Evolutionary conservation across 805 yeast species (phyloP).

Genomic region (Vanderwaltozyma verrucispora): DNA sequence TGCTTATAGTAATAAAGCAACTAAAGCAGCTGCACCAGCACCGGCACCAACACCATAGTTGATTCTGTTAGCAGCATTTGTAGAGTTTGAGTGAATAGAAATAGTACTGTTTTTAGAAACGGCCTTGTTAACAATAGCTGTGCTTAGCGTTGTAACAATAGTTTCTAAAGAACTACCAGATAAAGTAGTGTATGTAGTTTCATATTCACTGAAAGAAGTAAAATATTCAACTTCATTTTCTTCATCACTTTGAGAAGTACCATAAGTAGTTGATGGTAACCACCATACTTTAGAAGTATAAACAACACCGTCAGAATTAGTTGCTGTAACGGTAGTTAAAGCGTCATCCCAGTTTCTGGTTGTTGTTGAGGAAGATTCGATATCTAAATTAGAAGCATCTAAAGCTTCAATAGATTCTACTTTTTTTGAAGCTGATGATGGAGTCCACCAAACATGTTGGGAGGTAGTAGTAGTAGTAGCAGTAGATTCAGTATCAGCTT

Average conservation of each 20-base stretch:
- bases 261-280: slow-evolving; percentile 15
- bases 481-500: not conserved
- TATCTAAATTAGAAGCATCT: too few species aligned
- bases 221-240: not conserved
- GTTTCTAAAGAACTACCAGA: slow-evolving; percentile 1
- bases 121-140: not conserved
- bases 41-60: slow-evolving; percentile 10
- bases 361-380: not conserved
- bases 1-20: slow-evolving; percentile 8
- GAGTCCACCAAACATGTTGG: not conserved
- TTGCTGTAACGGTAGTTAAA: slow-evolving; percentile 6
- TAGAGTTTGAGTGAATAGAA: slow-evolving; percentile 7
- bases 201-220: slow-evolving; percentile 1
- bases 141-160: slow-evolving; percentile 1
- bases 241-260: not conserved
- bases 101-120: not conserved
- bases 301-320: slow-evolving; percentile 14
- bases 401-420: not conserved
- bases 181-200: slow-evolving; percentile 1
- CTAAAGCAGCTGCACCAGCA: slow-evolving; percentile 10
- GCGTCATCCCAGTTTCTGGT: slow-evolving; percentile 3
- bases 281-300: slow-evolving; percentile 26
- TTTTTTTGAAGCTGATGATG: not conserved
- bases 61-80: slow-evolving; percentile 10
- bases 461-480: not conserved